Conservation (phyloP, 305 asterid genomes). For the Fraxinus nigra region DNA sequence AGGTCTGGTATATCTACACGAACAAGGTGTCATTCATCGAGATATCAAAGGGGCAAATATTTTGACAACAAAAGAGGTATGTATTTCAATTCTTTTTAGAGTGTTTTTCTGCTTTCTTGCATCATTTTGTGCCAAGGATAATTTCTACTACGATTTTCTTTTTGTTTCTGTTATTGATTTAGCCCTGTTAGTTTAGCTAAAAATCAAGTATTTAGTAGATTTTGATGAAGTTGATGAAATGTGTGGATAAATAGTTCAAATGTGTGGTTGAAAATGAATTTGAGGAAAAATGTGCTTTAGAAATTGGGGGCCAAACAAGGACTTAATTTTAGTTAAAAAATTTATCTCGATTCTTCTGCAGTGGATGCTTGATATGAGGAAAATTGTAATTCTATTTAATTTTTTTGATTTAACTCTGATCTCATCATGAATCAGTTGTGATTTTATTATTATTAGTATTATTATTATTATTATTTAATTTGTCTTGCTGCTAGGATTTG, state of each 20-base stretch:
- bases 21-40: slow-evolving; percentile 98
- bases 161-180: background rate
- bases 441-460: background rate
- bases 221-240: background rate
- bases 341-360: background rate
- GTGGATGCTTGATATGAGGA: background rate
- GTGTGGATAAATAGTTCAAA: background rate
- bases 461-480: background rate
- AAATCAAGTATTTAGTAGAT: background rate
- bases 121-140: slow-evolving; percentile 1
- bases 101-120: slow-evolving; percentile 8
- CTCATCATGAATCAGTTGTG: background rate
- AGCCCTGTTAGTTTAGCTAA: background rate
- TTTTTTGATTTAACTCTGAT: background rate
- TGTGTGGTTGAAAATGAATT: background rate
- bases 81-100: background rate
- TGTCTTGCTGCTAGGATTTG: background rate
- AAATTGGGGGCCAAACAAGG: background rate
- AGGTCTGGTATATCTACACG: slow-evolving; percentile 96
- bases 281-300: background rate
- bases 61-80: slow-evolving; percentile 72
- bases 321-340: background rate
- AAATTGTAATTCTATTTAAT: background rate
- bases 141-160: background rate
- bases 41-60: slow-evolving; percentile 81